phyloP scores from a whole-genome alignment of 169 alveolate species.

The Plasmodium yoelii region DNA sequence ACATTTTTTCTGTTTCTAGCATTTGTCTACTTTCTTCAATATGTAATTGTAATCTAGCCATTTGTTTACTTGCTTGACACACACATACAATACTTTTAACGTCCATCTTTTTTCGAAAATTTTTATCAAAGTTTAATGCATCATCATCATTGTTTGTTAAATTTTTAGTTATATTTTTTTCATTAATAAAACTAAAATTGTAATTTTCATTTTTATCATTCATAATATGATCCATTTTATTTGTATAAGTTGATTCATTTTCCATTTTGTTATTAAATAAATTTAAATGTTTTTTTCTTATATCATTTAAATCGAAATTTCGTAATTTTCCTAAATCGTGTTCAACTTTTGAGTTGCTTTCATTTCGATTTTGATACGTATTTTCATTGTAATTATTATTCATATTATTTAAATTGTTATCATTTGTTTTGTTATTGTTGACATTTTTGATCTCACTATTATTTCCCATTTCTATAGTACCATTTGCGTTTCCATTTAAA shows the following conservation, averaged over 20 bases:
- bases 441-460: neutral
- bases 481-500: neutral
- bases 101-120: constrained; percentile 52
- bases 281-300: constrained; percentile 37
- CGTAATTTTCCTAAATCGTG: constrained; percentile 29
- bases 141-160: constrained; percentile 47
- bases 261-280: constrained; percentile 17
- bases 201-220: constrained; percentile 47
- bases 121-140: constrained; percentile 34
- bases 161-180: constrained; percentile 27
- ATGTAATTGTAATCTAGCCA: constrained; percentile 74
- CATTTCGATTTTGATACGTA: neutral
- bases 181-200: constrained; percentile 13
- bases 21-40: constrained; percentile 71
- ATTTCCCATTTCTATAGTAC: neutral
- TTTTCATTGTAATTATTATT: neutral
- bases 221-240: constrained; percentile 7
- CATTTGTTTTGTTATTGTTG: neutral
- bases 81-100: constrained; percentile 69
- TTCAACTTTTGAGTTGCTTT: constrained; percentile 9
- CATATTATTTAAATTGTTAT: neutral
- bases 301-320: constrained; percentile 33
- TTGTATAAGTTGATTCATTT: constrained; percentile 4
- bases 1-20: constrained; percentile 73
- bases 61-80: constrained; percentile 74